Evolutionary conservation across 208 protist species (phyloP).

Genomic region (Crithidia bombi): DNA sequence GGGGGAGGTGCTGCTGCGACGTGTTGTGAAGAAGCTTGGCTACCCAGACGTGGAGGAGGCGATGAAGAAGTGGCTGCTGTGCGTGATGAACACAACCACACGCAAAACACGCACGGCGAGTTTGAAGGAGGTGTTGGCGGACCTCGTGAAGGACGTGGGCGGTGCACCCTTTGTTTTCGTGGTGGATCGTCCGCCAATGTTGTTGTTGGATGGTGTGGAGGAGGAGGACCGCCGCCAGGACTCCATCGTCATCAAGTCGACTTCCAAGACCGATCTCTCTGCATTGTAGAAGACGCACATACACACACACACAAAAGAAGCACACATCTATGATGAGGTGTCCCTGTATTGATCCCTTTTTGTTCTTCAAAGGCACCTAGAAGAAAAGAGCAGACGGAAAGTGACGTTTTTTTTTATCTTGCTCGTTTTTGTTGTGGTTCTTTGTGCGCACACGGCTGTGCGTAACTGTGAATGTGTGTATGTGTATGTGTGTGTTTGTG

Average conservation of each 20-base stretch:
- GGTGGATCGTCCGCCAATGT: constrained; percentile 56
- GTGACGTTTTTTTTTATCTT: no score
- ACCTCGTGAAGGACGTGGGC: constrained; percentile 54
- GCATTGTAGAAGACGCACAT: constrained; percentile 27
- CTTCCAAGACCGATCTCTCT: constrained; percentile 50
- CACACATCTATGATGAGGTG: no score
- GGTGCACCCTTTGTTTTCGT: constrained; percentile 50
- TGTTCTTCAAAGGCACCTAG: no score
- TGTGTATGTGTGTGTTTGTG: no score
- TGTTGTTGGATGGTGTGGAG: constrained; percentile 43
- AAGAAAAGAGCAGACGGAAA: no score
- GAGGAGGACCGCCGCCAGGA: constrained; percentile 36
- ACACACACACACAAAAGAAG: no score
- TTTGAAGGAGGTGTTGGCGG: constrained; percentile 44
- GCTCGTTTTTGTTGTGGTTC: no score
- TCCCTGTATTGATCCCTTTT: no score
- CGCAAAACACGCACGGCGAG: constrained; percentile 52
- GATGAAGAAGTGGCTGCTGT: constrained; percentile 54
- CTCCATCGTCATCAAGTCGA: constrained; percentile 62
- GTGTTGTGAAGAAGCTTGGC: constrained; percentile 58
- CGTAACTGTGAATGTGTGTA: no score
- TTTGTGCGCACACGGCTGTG: no score
- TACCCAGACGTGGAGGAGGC: constrained; percentile 41
- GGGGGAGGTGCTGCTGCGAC: constrained; percentile 45
- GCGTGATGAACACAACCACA: constrained; percentile 34